phyloP scores from a whole-genome alignment of 164 flowering plant species.

The grape (Vitis vinifera) region ASM3070453v1 NC_081814.1:25927001-25927500 shows the following conservation, averaged over 20 bases:
- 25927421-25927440: not conserved
- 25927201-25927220: too few species aligned
- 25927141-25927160: too few species aligned
- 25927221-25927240: too few species aligned
- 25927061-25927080: too few species aligned
- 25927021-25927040: too few species aligned
- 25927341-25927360: not conserved
- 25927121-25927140: too few species aligned
- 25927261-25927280: not conserved
- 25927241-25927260: not conserved
- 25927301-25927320: constrained; percentile 11
- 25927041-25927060: too few species aligned
- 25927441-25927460: not conserved
- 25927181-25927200: too few species aligned
- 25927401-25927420: not conserved
- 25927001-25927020: too few species aligned
- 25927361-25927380: not conserved
- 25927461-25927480: not conserved
- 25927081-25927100: too few species aligned
- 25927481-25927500: not conserved
- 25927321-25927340: not conserved
- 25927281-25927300: not conserved
- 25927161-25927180: too few species aligned
- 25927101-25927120: too few species aligned
- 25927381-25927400: not conserved